Conservation (phyloP, 1,284 basidiomycete species). For the Austroboletus olivaceoglutinosus region DNA sequence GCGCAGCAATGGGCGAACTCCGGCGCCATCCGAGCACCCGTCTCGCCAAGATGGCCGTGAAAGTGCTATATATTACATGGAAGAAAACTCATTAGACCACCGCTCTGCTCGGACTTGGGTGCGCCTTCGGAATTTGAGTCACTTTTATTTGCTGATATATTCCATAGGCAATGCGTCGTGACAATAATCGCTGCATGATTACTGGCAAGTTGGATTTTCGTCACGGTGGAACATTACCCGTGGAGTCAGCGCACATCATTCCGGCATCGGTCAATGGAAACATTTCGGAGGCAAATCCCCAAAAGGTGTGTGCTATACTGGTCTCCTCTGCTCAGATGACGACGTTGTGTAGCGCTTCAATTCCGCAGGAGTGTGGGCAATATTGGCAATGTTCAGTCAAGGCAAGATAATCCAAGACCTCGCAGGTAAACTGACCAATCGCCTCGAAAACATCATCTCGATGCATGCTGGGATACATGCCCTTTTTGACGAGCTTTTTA, state of each 20-base stretch:
- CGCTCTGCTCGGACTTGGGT: neutral
- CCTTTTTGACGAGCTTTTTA: neutral
- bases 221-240: neutral
- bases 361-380: neutral
- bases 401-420: neutral
- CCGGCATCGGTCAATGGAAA: neutral
- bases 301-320: neutral
- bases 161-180: conserved; percentile 1
- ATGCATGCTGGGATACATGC: neutral
- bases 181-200: conserved; percentile 1
- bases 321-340: neutral
- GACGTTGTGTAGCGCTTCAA: neutral
- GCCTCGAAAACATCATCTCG: conserved; percentile 5
- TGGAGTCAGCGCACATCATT: too few species aligned
- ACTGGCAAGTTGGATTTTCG: neutral
- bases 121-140: neutral
- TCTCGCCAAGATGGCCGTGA: conserved; percentile 4
- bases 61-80: neutral
- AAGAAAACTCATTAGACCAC: neutral
- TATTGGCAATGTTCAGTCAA: neutral
- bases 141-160: neutral
- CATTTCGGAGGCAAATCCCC: neutral
- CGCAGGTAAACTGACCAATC: neutral
- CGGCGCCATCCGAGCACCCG: neutral
- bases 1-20: neutral